Base-by-base conservation (phyloP, 768 basidiomycete species). In the Lepiota brunneoincarnata region DNA sequence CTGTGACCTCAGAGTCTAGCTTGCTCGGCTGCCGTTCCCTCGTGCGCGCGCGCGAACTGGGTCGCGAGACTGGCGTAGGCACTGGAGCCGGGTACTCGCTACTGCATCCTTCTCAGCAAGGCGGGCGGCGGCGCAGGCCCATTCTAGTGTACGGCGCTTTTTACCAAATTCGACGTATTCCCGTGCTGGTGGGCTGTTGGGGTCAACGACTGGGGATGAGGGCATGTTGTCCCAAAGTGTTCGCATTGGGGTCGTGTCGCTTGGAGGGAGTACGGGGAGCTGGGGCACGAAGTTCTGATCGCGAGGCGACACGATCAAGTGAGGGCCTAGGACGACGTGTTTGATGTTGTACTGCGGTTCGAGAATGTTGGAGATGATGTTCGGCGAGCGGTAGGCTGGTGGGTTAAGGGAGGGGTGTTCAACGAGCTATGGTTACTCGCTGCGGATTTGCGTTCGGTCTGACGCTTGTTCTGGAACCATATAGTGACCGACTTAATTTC, bases 391-490 rank as follows among this genome's bases (percentile, higher is more conserved):
- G 55, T 59, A 23, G 61, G 58, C 4, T 60, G 47, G 20, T 54
- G 45, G 41, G 58, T 63, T 26, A 54, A 20, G 49, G 59, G 61
- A 14, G 64, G 61, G 51, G 56, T 57, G 53, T 52, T 63, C 9
- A 62, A 60, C 24, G 55, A 62, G 21, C 61, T 53, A 2, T 64
- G 68, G 50, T 70, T 76, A 58, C 72, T 69, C 43, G 79, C 69
- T 21, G 80, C 78, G 23, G 76, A 73, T 61, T 80, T 80, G 61
- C 82, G 80, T 59, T 84, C 82, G 37, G 81, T 84, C 62, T 89
- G 86, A 14, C 88, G 83, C 68, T 83, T 88, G 66, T 91, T 91
- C 69, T 91, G 88, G 66, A 89, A 89, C 88, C 88, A 91, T 37
- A 89, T 84, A n/a, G 86, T 86, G 49, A 86, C 83, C 1, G 83